phyloP scores from a whole-genome alignment of 1,284 basidiomycete genomes.

The Papiliotrema laurentii region DNA sequence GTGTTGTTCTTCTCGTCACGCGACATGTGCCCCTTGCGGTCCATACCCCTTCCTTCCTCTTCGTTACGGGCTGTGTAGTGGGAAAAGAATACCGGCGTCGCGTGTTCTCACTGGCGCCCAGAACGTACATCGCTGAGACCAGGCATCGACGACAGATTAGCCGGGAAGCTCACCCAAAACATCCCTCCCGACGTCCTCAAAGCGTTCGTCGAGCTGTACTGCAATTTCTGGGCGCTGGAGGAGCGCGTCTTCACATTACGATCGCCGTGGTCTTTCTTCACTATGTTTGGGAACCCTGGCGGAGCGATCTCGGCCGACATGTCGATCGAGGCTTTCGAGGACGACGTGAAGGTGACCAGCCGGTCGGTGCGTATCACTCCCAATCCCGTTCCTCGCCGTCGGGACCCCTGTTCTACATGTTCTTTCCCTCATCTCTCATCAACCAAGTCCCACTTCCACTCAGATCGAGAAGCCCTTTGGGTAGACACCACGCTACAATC shows the following conservation, averaged over 20 bases:
- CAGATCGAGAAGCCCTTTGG: too few species aligned
- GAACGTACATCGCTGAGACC: slow-evolving; percentile 9
- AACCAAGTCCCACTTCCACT: too few species aligned
- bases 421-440: neutral
- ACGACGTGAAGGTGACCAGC: slow-evolving; percentile 68
- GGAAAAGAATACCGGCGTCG: too few species aligned
- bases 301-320: slow-evolving; percentile 60
- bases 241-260: slow-evolving; percentile 75
- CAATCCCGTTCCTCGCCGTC: slow-evolving; percentile 1
- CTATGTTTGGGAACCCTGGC: slow-evolving; percentile 75
- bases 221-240: slow-evolving; percentile 86
- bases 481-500: too few species aligned
- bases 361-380: slow-evolving; percentile 38
- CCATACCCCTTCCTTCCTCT: slow-evolving; percentile 4
- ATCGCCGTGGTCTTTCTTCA: slow-evolving; percentile 74
- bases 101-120: too few species aligned
- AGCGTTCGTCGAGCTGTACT: slow-evolving; percentile 72
- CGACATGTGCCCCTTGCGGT: neutral
- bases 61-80: neutral
- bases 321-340: slow-evolving; percentile 64
- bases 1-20: neutral
- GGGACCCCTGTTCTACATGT: too few species aligned
- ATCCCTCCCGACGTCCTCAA: slow-evolving; percentile 53
- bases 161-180: slow-evolving; percentile 60
- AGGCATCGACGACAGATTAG: slow-evolving; percentile 60